Percentiles rank a stretch among this genome's conserved stretches.
phyloP scores from a whole-genome alignment of 106 monocot genomes.

The Acorus gramineus region DNA sequence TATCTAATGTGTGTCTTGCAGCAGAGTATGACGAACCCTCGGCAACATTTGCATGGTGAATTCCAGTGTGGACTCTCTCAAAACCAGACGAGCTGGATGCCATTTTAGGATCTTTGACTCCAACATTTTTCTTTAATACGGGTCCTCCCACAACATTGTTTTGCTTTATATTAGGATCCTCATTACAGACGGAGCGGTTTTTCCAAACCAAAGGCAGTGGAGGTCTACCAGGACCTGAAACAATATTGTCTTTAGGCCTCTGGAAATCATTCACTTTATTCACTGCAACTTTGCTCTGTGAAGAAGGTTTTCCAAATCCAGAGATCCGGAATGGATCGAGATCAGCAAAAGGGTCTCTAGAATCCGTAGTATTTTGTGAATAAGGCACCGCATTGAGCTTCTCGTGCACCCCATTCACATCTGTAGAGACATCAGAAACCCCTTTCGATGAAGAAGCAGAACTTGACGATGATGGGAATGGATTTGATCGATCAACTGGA shows the following conservation, averaged over 20 bases:
- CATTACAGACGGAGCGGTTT: slow-evolving; percentile 72
- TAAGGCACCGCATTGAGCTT: slow-evolving; percentile 8
- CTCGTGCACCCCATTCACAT: slow-evolving; percentile 6
- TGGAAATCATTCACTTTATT: slow-evolving; percentile 43
- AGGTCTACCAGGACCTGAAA: slow-evolving; percentile 56
- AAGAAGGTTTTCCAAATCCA: slow-evolving; percentile 32
- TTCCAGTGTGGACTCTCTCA: slow-evolving; percentile 18
- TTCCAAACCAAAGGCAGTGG: slow-evolving; percentile 78
- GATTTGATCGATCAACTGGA: slow-evolving; percentile 16
- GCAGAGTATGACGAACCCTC: slow-evolving; percentile 3
- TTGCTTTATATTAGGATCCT: slow-evolving; percentile 37
- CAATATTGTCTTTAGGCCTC: slow-evolving; percentile 52
- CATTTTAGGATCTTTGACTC: slow-evolving; percentile 31
- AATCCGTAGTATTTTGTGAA: slow-evolving; percentile 29
- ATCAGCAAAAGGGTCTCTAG: slow-evolving; percentile 69
- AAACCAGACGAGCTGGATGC: slow-evolving; percentile 20
- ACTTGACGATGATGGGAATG: slow-evolving; percentile 11
- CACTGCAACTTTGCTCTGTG: slow-evolving; percentile 25
- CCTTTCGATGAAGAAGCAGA: slow-evolving; percentile 26
- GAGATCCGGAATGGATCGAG: slow-evolving; percentile 66
- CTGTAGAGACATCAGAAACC: slow-evolving; percentile 5
- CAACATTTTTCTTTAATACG: slow-evolving; percentile 48
- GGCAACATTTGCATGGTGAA: slow-evolving; percentile 16
- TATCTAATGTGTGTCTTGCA: slow-evolving; percentile 15
- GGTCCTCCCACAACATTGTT: slow-evolving; percentile 41